These are phyloP conservation scores for Penicillium sp. DNA, from an alignment of 2,329 filamentous ascomycete species.

Conservation along the genomic window DNA sequence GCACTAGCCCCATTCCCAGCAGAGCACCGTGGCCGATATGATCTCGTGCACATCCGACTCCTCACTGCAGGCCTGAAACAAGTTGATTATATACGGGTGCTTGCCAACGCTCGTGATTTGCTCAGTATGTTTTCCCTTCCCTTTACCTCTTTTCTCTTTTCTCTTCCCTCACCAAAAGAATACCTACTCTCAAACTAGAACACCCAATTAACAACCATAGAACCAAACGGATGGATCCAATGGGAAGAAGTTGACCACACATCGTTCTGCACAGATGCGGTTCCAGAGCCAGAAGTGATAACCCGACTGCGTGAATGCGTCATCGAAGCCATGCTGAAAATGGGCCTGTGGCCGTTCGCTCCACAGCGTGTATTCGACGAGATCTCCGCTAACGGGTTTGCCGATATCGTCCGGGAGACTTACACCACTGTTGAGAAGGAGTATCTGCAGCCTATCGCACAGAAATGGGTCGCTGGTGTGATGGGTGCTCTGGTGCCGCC, in stretches of 20 bases:
- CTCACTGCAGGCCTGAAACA: slow-evolving; percentile 29
- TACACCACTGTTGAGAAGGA: slow-evolving; percentile 18
- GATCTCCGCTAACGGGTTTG: slow-evolving; percentile 6
- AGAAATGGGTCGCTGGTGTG: slow-evolving; percentile 19
- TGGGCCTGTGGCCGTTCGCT: slow-evolving; percentile 14
- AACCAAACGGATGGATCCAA: slow-evolving; percentile 29
- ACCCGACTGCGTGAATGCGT: slow-evolving; percentile 9
- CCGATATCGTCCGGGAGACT: slow-evolving; percentile 8
- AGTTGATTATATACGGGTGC: slow-evolving; percentile 18
- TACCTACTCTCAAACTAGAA: background rate
- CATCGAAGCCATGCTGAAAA: slow-evolving; percentile 14
- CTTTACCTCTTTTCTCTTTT: too few relatives aligned
- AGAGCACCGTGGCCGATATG: slow-evolving; percentile 30
- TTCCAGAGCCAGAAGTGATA: slow-evolving; percentile 11
- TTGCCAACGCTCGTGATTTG: slow-evolving; percentile 29
- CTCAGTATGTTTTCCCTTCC: slow-evolving; percentile 24
- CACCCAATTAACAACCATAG: slow-evolving; percentile 8
- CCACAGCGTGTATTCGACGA: slow-evolving; percentile 16
- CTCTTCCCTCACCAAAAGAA: background rate
- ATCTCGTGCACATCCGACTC: slow-evolving; percentile 34
- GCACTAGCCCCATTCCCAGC: slow-evolving; percentile 28
- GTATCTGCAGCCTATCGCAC: slow-evolving; percentile 12
- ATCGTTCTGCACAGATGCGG: slow-evolving; percentile 17
- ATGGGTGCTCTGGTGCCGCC: slow-evolving; percentile 16
- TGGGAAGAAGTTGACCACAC: slow-evolving; percentile 30